These are phyloP conservation scores for Cytospora piceae DNA, from an alignment of 2,329 filamentous ascomycete genomes.

Conservation along the genomic window DNA sequence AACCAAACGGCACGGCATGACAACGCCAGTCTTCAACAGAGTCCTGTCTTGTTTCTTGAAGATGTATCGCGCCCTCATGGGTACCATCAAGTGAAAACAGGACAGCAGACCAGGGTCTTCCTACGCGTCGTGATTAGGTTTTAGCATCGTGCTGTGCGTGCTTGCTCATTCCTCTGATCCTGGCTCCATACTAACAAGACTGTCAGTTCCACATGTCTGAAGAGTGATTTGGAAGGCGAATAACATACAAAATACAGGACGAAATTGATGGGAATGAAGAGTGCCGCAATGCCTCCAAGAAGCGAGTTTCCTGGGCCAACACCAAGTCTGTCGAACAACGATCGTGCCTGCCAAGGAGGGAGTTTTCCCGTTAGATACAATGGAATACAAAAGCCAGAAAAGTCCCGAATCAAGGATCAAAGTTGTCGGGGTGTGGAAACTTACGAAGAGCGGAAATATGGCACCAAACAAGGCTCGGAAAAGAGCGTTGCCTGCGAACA, in stretches of 20 bases:
- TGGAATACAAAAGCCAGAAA: no score
- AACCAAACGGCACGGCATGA: no score
- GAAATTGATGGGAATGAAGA: conserved; percentile 34
- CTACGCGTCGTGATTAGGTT: no score
- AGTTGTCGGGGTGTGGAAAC: background rate
- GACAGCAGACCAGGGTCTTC: no score
- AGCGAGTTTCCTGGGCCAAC: conserved; percentile 33
- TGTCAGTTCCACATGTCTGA: background rate
- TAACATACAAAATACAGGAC: conserved; percentile 31
- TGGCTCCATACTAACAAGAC: background rate
- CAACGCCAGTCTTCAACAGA: no score
- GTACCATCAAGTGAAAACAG: no score
- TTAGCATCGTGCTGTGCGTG: background rate
- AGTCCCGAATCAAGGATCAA: no score
- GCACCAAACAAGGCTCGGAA: conserved; percentile 7
- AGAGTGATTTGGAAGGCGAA: background rate
- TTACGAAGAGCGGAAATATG: conserved; percentile 8
- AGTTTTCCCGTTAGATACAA: no score
- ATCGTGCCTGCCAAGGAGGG: conserved; percentile 18
- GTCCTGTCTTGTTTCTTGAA: no score
- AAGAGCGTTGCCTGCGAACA: background rate
- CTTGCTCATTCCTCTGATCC: conserved; percentile 3
- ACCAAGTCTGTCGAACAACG: conserved; percentile 32
- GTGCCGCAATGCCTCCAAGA: conserved; percentile 32
- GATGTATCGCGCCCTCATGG: no score